Conservation (phyloP, 495 filamentous ascomycete species). For the Lasiosphaeria miniovina region DNA sequence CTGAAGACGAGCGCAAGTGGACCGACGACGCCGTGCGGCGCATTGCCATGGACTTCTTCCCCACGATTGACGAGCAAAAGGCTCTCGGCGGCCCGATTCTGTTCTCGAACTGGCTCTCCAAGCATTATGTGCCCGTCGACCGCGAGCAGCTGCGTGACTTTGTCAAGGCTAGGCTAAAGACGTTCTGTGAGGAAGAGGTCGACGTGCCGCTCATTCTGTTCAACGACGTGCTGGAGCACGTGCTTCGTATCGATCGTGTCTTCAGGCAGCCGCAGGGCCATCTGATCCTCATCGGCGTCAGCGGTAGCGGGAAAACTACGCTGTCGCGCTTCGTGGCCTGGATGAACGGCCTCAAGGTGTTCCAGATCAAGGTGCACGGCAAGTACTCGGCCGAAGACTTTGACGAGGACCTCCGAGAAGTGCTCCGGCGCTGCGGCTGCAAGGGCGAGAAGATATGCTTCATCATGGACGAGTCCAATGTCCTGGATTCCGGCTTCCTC, state of each 20-base stretch:
- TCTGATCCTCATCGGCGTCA: conserved; percentile 96
- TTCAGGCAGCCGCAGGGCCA: conserved; percentile 98
- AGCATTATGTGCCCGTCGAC: conserved; percentile 95
- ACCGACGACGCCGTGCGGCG: conserved; percentile 79
- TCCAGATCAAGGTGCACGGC: conserved; percentile 99
- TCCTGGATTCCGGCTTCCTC: conserved; percentile 95
- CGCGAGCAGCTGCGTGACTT: conserved; percentile 92
- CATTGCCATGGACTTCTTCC: conserved; percentile 89
- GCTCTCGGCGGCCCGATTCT: conserved; percentile 92
- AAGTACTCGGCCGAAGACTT: conserved; percentile 99
- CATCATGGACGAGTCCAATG: conserved; percentile 99
- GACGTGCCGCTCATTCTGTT: conserved; percentile 96
- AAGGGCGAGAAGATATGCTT: conserved; percentile 99
- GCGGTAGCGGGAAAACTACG: conserved; percentile 97
- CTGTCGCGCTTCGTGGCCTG: conserved; percentile 96
- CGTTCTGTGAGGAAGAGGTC: conserved; percentile 99
- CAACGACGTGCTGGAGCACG: conserved; percentile 97
- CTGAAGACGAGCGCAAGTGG: conserved; percentile 93
- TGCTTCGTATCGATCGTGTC: conserved; percentile 94
- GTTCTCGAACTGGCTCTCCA: conserved; percentile 99
- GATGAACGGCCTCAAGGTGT: conserved; percentile 99
- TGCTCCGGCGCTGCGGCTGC: conserved; percentile 89
- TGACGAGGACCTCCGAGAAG: conserved; percentile 92
- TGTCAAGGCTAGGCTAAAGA: conserved; percentile 93
- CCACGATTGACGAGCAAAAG: conserved; percentile 80